Conservation (phyloP, 495 filamentous ascomycete species). For the Chaetomium tenue region DNA sequence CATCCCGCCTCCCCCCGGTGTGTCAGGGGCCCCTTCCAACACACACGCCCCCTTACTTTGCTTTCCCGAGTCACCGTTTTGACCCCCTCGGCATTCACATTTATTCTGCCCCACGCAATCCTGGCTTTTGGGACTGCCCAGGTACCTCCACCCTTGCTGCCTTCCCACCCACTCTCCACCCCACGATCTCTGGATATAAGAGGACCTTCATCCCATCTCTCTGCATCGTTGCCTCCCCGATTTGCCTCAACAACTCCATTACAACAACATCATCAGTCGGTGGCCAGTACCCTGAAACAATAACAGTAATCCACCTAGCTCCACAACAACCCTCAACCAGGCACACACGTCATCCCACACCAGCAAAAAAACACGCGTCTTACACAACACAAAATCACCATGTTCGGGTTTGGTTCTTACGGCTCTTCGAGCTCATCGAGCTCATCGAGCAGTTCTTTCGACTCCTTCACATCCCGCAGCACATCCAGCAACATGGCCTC, state of each 20-base stretch:
- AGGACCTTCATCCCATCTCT: constrained; percentile 19
- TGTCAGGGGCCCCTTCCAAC: constrained; percentile 21
- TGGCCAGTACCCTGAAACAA: neutral
- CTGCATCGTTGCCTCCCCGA: constrained; percentile 1
- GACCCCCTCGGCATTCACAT: constrained; percentile 11
- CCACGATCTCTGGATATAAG: constrained; percentile 23
- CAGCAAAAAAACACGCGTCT: constrained; percentile 17
- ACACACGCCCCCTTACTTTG: constrained; percentile 19
- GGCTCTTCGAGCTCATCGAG: constrained; percentile 38
- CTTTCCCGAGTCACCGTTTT: constrained; percentile 13
- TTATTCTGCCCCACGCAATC: constrained; percentile 38
- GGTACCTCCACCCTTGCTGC: constrained; percentile 20
- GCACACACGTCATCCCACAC: constrained; percentile 10
- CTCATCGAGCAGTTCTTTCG: constrained; percentile 31
- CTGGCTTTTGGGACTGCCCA: constrained; percentile 31
- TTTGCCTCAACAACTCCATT: constrained; percentile 14
- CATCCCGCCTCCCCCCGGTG: constrained; percentile 18
- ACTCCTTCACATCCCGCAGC: constrained; percentile 30
- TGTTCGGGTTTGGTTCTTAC: constrained; percentile 53
- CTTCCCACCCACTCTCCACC: constrained; percentile 10
- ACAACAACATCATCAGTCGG: constrained; percentile 19
- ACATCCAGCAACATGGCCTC: constrained; percentile 40
- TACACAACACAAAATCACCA: constrained; percentile 20
- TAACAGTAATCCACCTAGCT: neutral
- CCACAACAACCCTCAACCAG: constrained; percentile 7